phyloP scores from a whole-genome alignment of 805 yeast species.

The Nakazawaea wickerhamii region DNA sequence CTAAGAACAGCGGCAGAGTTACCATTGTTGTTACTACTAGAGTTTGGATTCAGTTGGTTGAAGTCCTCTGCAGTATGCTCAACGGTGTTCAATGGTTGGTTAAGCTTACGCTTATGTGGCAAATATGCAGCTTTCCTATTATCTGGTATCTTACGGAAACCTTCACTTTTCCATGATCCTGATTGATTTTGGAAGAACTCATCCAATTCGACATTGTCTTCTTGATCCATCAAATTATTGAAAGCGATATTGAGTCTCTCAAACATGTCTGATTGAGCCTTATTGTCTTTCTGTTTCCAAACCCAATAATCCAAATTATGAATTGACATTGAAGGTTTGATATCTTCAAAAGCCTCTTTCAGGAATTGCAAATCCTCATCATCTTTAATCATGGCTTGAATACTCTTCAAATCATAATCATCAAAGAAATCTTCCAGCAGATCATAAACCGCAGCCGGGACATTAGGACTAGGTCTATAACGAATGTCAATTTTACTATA shows the following conservation, averaged over 20 bases:
- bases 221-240: constrained; percentile 23
- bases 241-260: constrained; percentile 19
- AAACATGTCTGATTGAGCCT: constrained; percentile 12
- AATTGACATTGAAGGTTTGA: constrained; percentile 17
- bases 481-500: constrained; percentile 25
- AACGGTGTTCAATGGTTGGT: constrained; percentile 71
- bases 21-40: constrained; percentile 19
- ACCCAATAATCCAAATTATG: constrained; percentile 54
- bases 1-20: constrained; percentile 40
- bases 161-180: constrained; percentile 68
- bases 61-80: constrained; percentile 48
- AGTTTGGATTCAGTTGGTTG: constrained; percentile 11
- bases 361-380: constrained; percentile 65
- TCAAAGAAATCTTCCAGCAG: constrained; percentile 36
- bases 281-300: constrained; percentile 47
- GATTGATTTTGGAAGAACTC: constrained; percentile 33
- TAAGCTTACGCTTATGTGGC: constrained; percentile 71
- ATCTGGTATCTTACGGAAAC: constrained; percentile 70
- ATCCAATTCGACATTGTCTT: constrained; percentile 24
- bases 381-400: constrained; percentile 59
- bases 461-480: constrained; percentile 47
- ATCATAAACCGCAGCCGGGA: constrained; percentile 52
- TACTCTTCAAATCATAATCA: constrained; percentile 37
- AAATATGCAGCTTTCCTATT: constrained; percentile 67
- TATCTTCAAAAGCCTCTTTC: constrained; percentile 34